Evolutionary conservation across 2,329 filamentous ascomycete genomes (phyloP).

Genomic region (Pseudogymnoascus sp.): DNA sequence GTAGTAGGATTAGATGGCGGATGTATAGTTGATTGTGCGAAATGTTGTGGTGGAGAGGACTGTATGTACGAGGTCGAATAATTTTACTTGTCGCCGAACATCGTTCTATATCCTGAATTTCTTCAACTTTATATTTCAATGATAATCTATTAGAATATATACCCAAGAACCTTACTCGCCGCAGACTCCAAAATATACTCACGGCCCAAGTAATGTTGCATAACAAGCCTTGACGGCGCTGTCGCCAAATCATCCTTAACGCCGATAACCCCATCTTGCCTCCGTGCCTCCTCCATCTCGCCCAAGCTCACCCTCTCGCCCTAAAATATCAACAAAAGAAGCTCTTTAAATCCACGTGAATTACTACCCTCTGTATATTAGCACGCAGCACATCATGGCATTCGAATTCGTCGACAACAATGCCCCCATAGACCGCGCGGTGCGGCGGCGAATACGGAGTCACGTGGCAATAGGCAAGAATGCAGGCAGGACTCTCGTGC

Average conservation of each 20-base stretch:
- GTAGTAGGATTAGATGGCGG: neutral
- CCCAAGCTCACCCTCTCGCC: neutral
- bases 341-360: neutral
- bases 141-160: neutral
- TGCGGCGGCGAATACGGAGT: conserved; percentile 17
- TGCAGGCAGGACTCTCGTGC: conserved; percentile 11
- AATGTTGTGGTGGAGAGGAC: neutral
- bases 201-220: neutral
- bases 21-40: neutral
- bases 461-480: conserved; percentile 21
- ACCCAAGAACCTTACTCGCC: neutral
- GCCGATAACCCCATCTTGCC: neutral
- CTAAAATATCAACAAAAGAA: neutral
- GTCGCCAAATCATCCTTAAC: neutral
- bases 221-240: neutral
- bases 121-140: neutral
- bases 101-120: neutral
- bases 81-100: neutral
- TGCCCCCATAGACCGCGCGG: conserved; percentile 13
- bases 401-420: conserved; percentile 16
- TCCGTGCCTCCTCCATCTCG: neutral
- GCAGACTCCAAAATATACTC: neutral
- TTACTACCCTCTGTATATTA: neutral
- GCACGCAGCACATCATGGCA: conserved; percentile 7
- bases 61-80: neutral